phyloP scores from a whole-genome alignment of 1,139 yeast genomes.

The Pichia sp. region DNA sequence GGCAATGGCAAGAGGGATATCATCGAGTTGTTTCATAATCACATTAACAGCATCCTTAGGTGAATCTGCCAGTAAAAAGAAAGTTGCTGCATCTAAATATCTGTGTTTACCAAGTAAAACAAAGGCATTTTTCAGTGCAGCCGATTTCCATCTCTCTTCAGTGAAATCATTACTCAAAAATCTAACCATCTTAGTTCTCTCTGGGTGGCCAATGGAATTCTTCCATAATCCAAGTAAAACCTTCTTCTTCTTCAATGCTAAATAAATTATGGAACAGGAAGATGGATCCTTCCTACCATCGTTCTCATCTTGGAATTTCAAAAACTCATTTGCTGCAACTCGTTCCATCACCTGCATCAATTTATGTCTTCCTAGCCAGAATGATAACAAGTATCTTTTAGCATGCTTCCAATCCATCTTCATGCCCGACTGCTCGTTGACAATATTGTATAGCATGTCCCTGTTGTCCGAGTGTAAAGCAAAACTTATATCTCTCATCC shows the following conservation, averaged over 20 bases:
- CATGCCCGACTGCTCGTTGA: constrained; percentile 40
- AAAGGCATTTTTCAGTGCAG: constrained; percentile 89
- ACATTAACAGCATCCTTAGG: constrained; percentile 74
- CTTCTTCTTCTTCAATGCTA: constrained; percentile 73
- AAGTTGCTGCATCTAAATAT: constrained; percentile 80
- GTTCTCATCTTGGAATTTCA: constrained; percentile 23
- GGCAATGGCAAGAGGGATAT: constrained; percentile 67
- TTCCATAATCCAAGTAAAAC: constrained; percentile 79
- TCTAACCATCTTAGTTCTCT: constrained; percentile 72
- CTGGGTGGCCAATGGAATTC: constrained; percentile 66
- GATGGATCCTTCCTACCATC: constrained; percentile 60
- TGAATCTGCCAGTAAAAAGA: constrained; percentile 76
- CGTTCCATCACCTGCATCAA: constrained; percentile 52
- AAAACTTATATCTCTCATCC: constrained; percentile 82
- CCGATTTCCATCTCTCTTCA: constrained; percentile 71
- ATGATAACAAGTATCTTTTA: constrained; percentile 56
- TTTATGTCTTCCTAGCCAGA: constrained; percentile 59
- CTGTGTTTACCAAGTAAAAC: constrained; percentile 86
- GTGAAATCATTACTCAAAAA: constrained; percentile 72
- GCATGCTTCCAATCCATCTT: constrained; percentile 54
- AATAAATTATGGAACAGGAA: constrained; percentile 62
- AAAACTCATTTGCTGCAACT: constrained; percentile 63
- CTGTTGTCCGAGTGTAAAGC: constrained; percentile 80
- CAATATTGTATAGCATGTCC: constrained; percentile 50
- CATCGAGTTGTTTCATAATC: constrained; percentile 57